phyloP scores from a whole-genome alignment of 495 filamentous ascomycete genomes.

The Neurospora sp. region DNA sequence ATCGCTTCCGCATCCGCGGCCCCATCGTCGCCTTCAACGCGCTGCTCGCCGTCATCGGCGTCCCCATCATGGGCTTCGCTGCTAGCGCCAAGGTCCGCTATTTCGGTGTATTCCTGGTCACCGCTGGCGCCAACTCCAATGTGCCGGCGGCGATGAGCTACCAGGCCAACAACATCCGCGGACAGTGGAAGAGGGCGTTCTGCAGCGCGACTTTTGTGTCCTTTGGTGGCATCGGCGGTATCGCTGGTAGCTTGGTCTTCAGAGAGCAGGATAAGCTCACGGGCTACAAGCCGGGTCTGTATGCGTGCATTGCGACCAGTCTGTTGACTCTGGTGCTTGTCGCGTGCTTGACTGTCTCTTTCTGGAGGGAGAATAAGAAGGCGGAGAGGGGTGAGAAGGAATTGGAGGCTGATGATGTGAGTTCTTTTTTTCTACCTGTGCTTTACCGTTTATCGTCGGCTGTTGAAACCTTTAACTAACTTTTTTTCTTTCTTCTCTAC shows the following conservation, averaged over 20 bases:
- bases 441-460: background rate
- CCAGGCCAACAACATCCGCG: conserved; percentile 60
- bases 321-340: conserved; percentile 29
- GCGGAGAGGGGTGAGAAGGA: conserved; percentile 36
- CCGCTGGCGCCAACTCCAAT: conserved; percentile 51
- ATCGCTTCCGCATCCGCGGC: conserved; percentile 48
- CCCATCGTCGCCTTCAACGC: conserved; percentile 48
- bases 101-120: conserved; percentile 55
- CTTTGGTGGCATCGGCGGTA: conserved; percentile 53
- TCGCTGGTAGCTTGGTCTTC: conserved; percentile 50
- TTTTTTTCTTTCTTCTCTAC: conserved; percentile 8
- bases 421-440: conserved; percentile 1
- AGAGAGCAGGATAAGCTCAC: conserved; percentile 22
- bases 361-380: conserved; percentile 27
- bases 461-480: background rate
- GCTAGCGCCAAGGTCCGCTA: conserved; percentile 42
- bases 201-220: conserved; percentile 49
- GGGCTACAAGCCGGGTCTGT: conserved; percentile 33
- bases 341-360: conserved; percentile 17
- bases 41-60: conserved; percentile 35
- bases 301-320: conserved; percentile 32
- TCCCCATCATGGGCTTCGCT: conserved; percentile 44
- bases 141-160: conserved; percentile 49
- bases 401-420: conserved; percentile 32
- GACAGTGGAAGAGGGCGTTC: conserved; percentile 58